Conservation (phyloP, 1,139 yeast species). For the Magnusiomyces ingens region DNA sequence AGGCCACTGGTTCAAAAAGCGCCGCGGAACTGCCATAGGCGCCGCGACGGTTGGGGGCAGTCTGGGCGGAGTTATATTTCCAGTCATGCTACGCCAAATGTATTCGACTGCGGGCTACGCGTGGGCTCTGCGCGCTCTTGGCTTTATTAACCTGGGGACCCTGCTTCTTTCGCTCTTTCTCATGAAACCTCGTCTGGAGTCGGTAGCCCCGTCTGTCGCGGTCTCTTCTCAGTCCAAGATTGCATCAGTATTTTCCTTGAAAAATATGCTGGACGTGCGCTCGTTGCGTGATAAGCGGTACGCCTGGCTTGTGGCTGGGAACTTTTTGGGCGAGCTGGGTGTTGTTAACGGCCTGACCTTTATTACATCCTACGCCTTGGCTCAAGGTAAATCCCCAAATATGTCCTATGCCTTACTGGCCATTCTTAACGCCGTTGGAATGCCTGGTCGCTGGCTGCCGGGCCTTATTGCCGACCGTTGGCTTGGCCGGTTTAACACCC, state of each 20-base stretch:
- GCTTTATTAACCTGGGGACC: constrained; percentile 42
- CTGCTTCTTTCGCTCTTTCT: constrained; percentile 36
- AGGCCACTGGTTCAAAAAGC: constrained; percentile 54
- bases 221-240: neutral
- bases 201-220: neutral
- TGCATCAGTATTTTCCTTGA: neutral
- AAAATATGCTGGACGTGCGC: constrained; percentile 26
- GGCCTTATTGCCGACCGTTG: constrained; percentile 46
- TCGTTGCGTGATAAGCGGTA: constrained; percentile 38
- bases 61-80: constrained; percentile 58
- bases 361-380: constrained; percentile 49
- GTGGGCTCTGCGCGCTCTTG: constrained; percentile 54
- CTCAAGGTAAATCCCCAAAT: constrained; percentile 49
- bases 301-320: constrained; percentile 38
- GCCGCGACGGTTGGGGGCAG: constrained; percentile 65
- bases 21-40: constrained; percentile 56
- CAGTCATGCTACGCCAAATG: constrained; percentile 50
- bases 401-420: constrained; percentile 44
- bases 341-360: constrained; percentile 49
- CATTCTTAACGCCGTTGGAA: constrained; percentile 52
- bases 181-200: constrained; percentile 28
- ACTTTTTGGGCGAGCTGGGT: constrained; percentile 51
- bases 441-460: constrained; percentile 52
- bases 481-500: constrained; percentile 52
- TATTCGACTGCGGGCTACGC: constrained; percentile 47